Evolutionary conservation across 2,329 filamentous ascomycete genomes (phyloP).

Genomic region (Microdochium trichocladiopsis): DNA sequence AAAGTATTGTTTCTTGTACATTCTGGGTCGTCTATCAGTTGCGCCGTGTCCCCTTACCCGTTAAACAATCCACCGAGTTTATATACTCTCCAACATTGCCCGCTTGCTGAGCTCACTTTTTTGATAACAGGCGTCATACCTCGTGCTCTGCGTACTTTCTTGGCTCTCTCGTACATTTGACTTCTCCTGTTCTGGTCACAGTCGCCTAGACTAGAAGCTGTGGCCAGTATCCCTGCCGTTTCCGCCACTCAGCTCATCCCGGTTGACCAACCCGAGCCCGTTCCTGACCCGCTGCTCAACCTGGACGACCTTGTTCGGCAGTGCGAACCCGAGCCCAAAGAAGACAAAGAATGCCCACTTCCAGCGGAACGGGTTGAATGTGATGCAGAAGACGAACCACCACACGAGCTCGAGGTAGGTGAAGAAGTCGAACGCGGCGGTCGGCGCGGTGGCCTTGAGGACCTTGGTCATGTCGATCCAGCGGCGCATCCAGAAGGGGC

Average conservation of each 20-base stretch:
- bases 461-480: constrained; percentile 81
- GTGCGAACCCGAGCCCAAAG: constrained; percentile 59
- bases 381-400: constrained; percentile 76
- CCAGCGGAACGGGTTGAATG: constrained; percentile 81
- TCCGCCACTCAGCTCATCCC: constrained; percentile 10
- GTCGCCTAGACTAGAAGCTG: constrained; percentile 17
- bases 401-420: constrained; percentile 79
- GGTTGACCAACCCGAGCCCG: constrained; percentile 32
- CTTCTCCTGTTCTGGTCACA: background rate
- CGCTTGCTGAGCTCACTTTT: too few relatives aligned
- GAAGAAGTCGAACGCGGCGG: constrained; percentile 80
- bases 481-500: constrained; percentile 67
- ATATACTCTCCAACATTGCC: too few relatives aligned
- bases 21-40: too few relatives aligned
- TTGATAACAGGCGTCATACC: too few relatives aligned
- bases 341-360: constrained; percentile 85
- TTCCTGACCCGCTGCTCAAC: constrained; percentile 57
- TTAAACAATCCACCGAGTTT: too few relatives aligned
- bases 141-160: too few relatives aligned
- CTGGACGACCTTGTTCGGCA: constrained; percentile 61
- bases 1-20: too few relatives aligned
- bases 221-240: constrained; percentile 19
- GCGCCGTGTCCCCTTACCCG: too few relatives aligned
- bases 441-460: constrained; percentile 64
- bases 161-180: too few relatives aligned